Evolutionary conservation across 202 grass and related monocot species (phyloP), one percentile per base, ranked within the genome.

Genomic region (Zizania palustris): DNA sequence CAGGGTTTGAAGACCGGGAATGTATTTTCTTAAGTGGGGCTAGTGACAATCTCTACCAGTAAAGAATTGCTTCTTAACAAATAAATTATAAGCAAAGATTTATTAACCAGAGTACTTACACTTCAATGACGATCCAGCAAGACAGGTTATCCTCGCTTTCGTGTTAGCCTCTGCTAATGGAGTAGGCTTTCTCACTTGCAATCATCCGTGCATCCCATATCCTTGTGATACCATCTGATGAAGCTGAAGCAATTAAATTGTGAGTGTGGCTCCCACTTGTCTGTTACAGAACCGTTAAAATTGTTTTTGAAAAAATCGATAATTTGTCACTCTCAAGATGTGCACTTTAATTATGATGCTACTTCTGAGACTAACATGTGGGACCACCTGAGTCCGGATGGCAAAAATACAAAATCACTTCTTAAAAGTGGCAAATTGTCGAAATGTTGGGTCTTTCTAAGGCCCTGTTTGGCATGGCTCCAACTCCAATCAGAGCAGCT

Each of bases 91-190:
- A 60, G 21, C 3, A 48, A 46, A 16, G 20, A 34, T 16, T 18
- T 54, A 12, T 3, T 67, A 19, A 57, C 22, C 46, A 34, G 2
- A 13, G 67, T 42, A 28, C 91, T 90, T 81, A 98, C 96, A 98
- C 88, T 92, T 98, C 66, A 85, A 22, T 79, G 82, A 87, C 45
- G 96, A 82, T 70, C 91, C 91, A 58, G 96, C 87, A 66, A 98
- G 85, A 81, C 96, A 98, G 9, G 96, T 98, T 64, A 98, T 57
- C 68, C 96, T 91, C 63, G 91, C 88, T 80, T 98, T 95, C 45
- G 96, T 98, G 62, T 95, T 88, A 58, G 74, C 82, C 87, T 95
- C 91, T 42, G 90, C 86, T 67, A 97, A 33, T 43, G 90, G 91
- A 85, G 60, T 77, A 70, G 86, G 61, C 51, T 90, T 90, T 98